These are phyloP conservation scores for Beauveria caledonica DNA, from an alignment of 2,329 filamentous ascomycete species.

Conservation along the genomic window DNA sequence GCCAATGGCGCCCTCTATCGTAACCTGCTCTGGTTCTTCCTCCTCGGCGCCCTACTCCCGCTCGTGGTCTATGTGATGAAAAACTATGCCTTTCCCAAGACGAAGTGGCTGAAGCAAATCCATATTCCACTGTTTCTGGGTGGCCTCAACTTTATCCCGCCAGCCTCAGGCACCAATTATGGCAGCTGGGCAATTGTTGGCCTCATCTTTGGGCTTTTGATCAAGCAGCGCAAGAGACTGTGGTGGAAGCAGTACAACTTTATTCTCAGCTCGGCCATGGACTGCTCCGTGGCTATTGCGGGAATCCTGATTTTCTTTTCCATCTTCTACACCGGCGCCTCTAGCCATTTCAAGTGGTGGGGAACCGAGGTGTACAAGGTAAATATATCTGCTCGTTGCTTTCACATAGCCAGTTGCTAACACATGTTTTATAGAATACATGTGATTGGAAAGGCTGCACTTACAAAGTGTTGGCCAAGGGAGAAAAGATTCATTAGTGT, in stretches of 20 bases:
- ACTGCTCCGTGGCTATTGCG: conserved; percentile 24
- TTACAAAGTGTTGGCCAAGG: conserved; percentile 11
- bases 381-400: not conserved
- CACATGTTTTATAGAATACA: conserved; percentile 12
- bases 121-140: conserved; percentile 25
- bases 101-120: conserved; percentile 20
- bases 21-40: conserved; percentile 43
- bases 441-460: conserved; percentile 19
- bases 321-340: conserved; percentile 23
- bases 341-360: conserved; percentile 22
- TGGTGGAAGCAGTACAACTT: conserved; percentile 28
- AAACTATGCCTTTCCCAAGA: conserved; percentile 17
- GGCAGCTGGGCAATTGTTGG: conserved; percentile 24
- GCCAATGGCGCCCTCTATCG: conserved; percentile 41
- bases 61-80: conserved; percentile 34
- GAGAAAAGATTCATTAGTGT: conserved; percentile 4
- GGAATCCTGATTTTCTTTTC: conserved; percentile 27
- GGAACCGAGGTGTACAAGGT: conserved; percentile 20
- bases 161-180: conserved; percentile 26
- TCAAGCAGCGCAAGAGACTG: conserved; percentile 18
- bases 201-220: conserved; percentile 19
- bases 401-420: not conserved
- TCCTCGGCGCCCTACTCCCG: conserved; percentile 41
- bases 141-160: conserved; percentile 25
- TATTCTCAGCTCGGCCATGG: conserved; percentile 24